A percentile compares a stretch with the other conserved stretches of the same genome.
phyloP scores from a whole-genome alignment of 2,329 filamentous ascomycete genomes.

The Aspergillus niger region DNA sequence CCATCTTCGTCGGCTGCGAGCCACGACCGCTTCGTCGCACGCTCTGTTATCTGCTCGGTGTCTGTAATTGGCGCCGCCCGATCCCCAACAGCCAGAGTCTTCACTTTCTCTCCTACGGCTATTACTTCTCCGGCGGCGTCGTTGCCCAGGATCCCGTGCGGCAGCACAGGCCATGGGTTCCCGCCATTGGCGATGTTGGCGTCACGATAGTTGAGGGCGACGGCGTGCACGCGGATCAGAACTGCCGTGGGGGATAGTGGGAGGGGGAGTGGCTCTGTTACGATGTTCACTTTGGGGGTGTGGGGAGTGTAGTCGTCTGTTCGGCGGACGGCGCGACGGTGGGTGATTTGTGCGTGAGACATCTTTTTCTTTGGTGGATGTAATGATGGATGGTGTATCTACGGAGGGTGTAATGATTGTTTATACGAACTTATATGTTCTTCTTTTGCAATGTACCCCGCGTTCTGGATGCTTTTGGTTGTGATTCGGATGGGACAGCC shows the following conservation, averaged over 20 bases:
- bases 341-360: background rate
- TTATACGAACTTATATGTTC: too few species aligned
- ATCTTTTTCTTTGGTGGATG: background rate
- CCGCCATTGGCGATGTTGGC: conserved; percentile 32
- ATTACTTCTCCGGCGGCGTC: conserved; percentile 49
- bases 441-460: too few species aligned
- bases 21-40: conserved; percentile 43
- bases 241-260: conserved; percentile 34
- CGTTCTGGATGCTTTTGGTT: too few species aligned
- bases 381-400: background rate
- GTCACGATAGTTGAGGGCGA: conserved; percentile 29
- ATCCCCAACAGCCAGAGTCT: conserved; percentile 37
- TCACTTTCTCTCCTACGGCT: conserved; percentile 40
- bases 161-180: conserved; percentile 45
- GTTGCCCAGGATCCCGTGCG: conserved; percentile 38
- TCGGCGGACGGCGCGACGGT: conserved; percentile 33
- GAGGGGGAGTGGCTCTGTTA: conserved; percentile 34
- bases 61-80: conserved; percentile 44
- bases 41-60: conserved; percentile 44
- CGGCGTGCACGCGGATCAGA: conserved; percentile 26
- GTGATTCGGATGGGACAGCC: too few species aligned
- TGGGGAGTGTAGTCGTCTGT: conserved; percentile 37
- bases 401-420: too few species aligned
- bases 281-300: conserved; percentile 37
- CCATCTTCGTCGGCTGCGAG: conserved; percentile 50